Base-by-base conservation (phyloP, 441 rosid genomes). In the Theobroma grandiflorum region DNA sequence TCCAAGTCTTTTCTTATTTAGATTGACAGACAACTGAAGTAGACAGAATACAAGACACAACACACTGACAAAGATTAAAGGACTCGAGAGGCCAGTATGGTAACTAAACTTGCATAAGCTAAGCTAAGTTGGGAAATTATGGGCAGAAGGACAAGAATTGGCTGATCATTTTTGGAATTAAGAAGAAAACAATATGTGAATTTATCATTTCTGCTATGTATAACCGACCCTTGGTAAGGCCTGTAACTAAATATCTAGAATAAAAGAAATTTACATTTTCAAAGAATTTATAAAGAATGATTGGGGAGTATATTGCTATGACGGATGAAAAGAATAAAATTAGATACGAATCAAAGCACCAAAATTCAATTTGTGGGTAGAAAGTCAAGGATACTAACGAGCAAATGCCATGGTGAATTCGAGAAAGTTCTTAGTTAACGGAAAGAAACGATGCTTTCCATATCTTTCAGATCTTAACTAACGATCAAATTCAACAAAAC, bases 71-170 rank as follows among this genome's bases (percentile, higher is more conserved):
- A 62, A 40, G 79, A 80, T 20, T 52, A n/a, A 78, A 82, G 76
- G 73, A 86, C 89, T 88, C 90, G 89, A 90, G 93, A 91, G 97
- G 92, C 88, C 88, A 82, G 79, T 74, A 68, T 22, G 74, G 58
- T 55, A 76, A 79, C 88, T 87, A 87, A 77, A 80, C 50, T 84
- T 76, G 77, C 90, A 87, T 88, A 77, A 74, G 70, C 64, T 72
- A 77, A 84, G 83, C 40, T 52, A 75, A 63, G 40, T 55, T 69
- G 71, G 35, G 76, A 83, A 67, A 72, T 79, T 73, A 81, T 31
- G 80, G 89, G 85, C 85, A 87, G 85, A 84, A 74, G 72, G 87
- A 82, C 79, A 68, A 59, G 45, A 52, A 68, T 67, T 20, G 64
- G 35, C 22, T 75, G 67, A 65, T 78, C 77, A 65, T 53, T 52